phyloP scores from a whole-genome alignment of 1,284 basidiomycete genomes.

The Leccinum griseonigrum region DNA sequence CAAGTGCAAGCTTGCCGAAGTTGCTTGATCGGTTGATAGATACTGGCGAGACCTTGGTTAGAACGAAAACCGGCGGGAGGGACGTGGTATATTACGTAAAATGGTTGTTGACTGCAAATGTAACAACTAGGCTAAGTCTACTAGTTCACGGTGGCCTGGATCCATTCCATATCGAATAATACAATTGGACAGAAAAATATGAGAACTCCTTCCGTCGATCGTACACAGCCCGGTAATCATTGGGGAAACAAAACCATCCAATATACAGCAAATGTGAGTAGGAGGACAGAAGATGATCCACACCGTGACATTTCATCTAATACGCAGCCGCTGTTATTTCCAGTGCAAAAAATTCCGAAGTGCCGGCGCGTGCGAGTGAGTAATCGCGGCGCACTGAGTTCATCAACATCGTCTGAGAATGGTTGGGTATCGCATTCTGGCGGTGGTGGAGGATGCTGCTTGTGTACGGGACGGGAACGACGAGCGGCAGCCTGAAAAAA shows the following conservation, averaged over 20 bases:
- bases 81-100: conserved; percentile 15
- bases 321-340: conserved; percentile 19
- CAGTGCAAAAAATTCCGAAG: conserved; percentile 35
- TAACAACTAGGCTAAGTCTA: too few relatives aligned
- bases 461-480: conserved; percentile 29
- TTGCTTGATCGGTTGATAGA: conserved; percentile 16
- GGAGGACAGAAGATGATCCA: not conserved
- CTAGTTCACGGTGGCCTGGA: too few relatives aligned
- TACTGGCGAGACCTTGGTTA: conserved; percentile 14
- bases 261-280: conserved; percentile 7
- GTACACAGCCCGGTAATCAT: conserved; percentile 13
- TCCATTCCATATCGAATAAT: not conserved
- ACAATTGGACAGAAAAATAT: conserved; percentile 2
- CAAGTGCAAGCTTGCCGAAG: conserved; percentile 1
- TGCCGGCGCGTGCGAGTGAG: conserved; percentile 20
- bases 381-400: conserved; percentile 4
- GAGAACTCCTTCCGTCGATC: conserved; percentile 5
- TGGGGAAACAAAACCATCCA: conserved; percentile 9
- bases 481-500: conserved; percentile 1
- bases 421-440: conserved; percentile 10
- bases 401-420: conserved; percentile 1
- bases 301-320: conserved; percentile 8
- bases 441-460: conserved; percentile 19
- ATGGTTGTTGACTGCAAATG: not conserved
- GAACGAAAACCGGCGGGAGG: conserved; percentile 3